A percentile compares a stretch with the other conserved stretches of the same genome.
Conservation (phyloP, 331 rosid species). For the Acacia concinna region DNA sequence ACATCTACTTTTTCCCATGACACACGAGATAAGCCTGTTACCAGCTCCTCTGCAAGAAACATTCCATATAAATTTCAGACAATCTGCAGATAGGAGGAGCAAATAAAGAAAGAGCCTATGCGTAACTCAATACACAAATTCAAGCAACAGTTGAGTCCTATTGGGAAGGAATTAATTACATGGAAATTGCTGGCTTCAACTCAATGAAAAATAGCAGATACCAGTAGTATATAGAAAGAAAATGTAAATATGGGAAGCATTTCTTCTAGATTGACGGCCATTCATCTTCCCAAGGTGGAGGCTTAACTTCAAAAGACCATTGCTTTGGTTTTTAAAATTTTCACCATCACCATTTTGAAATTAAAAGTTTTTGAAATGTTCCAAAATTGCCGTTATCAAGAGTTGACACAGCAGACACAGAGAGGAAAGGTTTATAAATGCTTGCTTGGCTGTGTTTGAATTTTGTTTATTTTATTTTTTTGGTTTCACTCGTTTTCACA, state of each 20-base stretch:
- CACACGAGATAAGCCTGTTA: conserved; percentile 73
- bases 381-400: background rate
- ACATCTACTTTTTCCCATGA: conserved; percentile 98
- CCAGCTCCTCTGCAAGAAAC: conserved; percentile 73
- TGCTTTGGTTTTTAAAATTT: background rate
- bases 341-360: background rate
- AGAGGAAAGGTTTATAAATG: background rate
- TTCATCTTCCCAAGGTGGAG: background rate
- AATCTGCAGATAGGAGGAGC: conserved; percentile 16
- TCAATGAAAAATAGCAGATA: background rate
- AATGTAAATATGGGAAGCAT: background rate
- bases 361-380: background rate
- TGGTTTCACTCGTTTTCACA: background rate
- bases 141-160: background rate
- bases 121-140: conserved; percentile 13
- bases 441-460: background rate
- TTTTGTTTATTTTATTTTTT: background rate
- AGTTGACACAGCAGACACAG: background rate
- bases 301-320: background rate
- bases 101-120: background rate
- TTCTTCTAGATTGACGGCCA: background rate
- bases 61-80: conserved; percentile 22
- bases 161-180: background rate
- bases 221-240: background rate
- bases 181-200: background rate